These are phyloP conservation scores for Yamadazyma sp. DNA, from an alignment of 805 yeast genomes.

Conservation along the genomic window DNA sequence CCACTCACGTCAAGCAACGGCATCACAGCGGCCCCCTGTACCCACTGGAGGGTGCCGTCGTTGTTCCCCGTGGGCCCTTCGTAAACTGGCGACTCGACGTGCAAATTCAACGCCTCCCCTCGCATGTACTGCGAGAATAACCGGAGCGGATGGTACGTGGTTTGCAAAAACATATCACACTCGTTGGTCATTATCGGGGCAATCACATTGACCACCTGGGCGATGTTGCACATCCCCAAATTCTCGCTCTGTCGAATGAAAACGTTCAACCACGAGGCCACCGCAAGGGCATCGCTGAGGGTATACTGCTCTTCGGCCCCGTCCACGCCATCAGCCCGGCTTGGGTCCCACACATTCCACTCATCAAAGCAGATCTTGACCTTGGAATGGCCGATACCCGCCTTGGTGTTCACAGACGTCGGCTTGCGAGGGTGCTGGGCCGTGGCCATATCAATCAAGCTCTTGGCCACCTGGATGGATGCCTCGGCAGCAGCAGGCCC, in stretches of 20 bases:
- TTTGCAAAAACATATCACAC: constrained; percentile 25
- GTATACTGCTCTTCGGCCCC: constrained; percentile 33
- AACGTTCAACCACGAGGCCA: constrained; percentile 33
- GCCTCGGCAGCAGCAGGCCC: constrained; percentile 32
- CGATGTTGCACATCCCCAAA: constrained; percentile 34
- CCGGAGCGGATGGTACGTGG: constrained; percentile 27
- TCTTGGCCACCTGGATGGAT: constrained; percentile 27
- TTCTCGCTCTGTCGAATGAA: constrained; percentile 29
- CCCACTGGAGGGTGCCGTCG: constrained; percentile 20
- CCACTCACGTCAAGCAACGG: constrained; percentile 28
- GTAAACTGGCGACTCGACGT: constrained; percentile 27
- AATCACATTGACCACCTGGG: constrained; percentile 34
- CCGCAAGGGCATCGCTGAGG: constrained; percentile 32
- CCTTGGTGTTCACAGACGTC: constrained; percentile 9
- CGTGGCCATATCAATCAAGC: constrained; percentile 27
- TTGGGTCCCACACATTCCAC: constrained; percentile 39
- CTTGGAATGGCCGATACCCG: constrained; percentile 7
- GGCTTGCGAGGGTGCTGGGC: constrained; percentile 19
- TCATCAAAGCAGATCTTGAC: constrained; percentile 33
- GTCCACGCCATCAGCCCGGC: constrained; percentile 25
- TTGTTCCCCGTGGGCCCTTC: constrained; percentile 24
- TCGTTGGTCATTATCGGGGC: constrained; percentile 34
- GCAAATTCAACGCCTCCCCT: constrained; percentile 28
- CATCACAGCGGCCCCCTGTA: constrained; percentile 18
- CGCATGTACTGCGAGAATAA: constrained; percentile 32